These are phyloP conservation scores for Colletotrichum orbiculare DNA, from an alignment of 2,329 filamentous ascomycete species.

Conservation along the genomic window DNA sequence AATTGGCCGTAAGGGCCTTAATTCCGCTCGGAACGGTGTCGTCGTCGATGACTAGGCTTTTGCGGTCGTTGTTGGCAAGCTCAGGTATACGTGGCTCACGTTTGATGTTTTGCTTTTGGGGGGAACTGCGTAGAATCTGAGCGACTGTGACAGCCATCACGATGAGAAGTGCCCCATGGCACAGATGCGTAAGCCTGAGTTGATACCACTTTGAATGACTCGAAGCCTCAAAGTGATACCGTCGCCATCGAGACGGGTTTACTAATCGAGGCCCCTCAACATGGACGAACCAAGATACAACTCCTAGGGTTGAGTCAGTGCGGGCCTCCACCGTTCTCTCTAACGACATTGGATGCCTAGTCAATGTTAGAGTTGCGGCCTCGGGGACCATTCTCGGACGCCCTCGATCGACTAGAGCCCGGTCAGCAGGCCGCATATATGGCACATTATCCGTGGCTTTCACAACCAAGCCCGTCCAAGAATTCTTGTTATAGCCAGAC, in stretches of 20 bases:
- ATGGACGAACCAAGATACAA: no score
- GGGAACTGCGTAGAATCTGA: no score
- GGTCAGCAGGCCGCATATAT: conserved; percentile 31
- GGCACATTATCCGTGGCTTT: neutral
- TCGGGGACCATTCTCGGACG: conserved; percentile 7
- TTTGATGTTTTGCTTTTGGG: no score
- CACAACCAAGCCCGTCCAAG: neutral
- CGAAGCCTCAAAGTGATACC: no score
- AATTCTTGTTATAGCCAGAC: neutral
- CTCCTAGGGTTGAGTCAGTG: conserved; percentile 1
- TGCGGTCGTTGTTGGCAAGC: no score
- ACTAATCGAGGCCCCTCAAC: no score
- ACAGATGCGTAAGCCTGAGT: no score
- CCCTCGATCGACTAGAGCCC: neutral
- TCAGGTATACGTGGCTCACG: no score
- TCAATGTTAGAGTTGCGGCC: conserved; percentile 8
- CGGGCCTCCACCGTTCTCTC: neutral
- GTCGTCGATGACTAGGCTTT: conserved; percentile 13
- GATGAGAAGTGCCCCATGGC: no score
- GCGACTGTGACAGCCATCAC: no score
- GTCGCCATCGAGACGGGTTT: no score
- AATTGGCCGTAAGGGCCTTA: conserved; percentile 6
- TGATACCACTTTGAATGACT: no score
- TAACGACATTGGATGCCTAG: conserved; percentile 10
- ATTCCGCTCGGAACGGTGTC: conserved; percentile 2